phyloP scores from a whole-genome alignment of 331 rosid species.

The Acacia concinna region DNA sequence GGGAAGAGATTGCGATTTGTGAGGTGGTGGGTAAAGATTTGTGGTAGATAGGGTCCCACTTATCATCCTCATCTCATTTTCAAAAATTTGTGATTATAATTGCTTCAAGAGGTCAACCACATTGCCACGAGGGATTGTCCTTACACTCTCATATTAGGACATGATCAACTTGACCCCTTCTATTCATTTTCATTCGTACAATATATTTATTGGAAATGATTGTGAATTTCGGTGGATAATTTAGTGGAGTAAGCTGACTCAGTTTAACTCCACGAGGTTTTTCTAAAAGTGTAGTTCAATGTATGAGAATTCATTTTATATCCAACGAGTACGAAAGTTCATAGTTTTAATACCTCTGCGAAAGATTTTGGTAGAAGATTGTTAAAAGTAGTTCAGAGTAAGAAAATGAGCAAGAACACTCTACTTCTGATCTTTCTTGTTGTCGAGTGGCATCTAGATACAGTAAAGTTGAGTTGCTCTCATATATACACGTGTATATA shows the following conservation, averaged over 20 bases:
- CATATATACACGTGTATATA: too few relatives aligned
- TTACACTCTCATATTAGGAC: background rate
- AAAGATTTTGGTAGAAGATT: too few relatives aligned
- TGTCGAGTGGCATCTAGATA: background rate
- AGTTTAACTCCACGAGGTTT: background rate
- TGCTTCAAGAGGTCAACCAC: conserved; percentile 6
- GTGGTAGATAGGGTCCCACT: conserved; percentile 42
- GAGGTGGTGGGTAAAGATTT: background rate
- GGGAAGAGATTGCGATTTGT: background rate
- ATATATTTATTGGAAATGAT: background rate
- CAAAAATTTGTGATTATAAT: conserved; percentile 36
- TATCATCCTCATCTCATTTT: conserved; percentile 39
- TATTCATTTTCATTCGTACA: background rate
- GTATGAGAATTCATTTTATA: too few relatives aligned
- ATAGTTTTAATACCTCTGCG: background rate
- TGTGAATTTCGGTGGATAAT: background rate
- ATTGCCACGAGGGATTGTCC: conserved; percentile 5
- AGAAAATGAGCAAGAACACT: background rate
- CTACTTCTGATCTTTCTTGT: too few relatives aligned
- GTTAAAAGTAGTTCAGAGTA: background rate
- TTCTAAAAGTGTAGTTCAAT: background rate
- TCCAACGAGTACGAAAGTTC: background rate
- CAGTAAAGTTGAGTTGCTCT: background rate
- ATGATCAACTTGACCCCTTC: background rate
- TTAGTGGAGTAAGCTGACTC: background rate